phyloP scores from a whole-genome alignment of 805 yeast species.

The Yarrowia osloensis region DNA sequence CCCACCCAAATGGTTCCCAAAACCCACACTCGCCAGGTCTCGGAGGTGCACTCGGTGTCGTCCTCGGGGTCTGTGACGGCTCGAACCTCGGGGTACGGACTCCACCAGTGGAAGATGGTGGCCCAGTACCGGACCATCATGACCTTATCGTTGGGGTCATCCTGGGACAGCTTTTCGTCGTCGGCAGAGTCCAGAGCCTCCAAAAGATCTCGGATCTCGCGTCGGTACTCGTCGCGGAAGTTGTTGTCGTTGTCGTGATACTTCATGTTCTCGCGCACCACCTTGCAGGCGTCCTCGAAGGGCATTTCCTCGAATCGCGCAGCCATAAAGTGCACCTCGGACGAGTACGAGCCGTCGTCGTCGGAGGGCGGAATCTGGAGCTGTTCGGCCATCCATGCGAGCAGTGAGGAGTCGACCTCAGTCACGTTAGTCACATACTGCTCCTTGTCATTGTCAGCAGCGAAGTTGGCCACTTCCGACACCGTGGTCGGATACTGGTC shows the following conservation, averaged over 20 bases:
- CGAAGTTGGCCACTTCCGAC: background rate
- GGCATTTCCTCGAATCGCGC: constrained; percentile 46
- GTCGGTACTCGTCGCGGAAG: constrained; percentile 42
- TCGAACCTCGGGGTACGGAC: constrained; percentile 64
- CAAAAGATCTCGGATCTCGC: constrained; percentile 6
- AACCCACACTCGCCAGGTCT: constrained; percentile 52
- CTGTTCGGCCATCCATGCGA: constrained; percentile 18
- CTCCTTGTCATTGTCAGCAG: background rate
- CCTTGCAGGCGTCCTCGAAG: constrained; percentile 46
- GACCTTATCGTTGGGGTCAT: background rate
- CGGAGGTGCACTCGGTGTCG: constrained; percentile 49
- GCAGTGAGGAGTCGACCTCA: constrained; percentile 3
- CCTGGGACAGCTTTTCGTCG: background rate
- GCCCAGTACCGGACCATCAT: constrained; percentile 19
- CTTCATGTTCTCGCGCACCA: constrained; percentile 47
- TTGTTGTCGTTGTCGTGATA: constrained; percentile 53
- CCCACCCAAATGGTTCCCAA: constrained; percentile 47
- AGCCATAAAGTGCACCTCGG: constrained; percentile 45
- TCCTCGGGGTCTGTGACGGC: constrained; percentile 56
- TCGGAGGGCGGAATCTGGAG: constrained; percentile 19
- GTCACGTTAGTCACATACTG: background rate
- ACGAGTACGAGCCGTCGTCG: constrained; percentile 17
- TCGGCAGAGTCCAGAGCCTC: background rate
- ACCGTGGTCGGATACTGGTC: background rate
- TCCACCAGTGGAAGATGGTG: constrained; percentile 43